Percentiles rank a stretch among this genome's conserved stretches.
These are phyloP conservation scores for Linum tenue DNA, from an alignment of 345 rosid genomes.

Conservation along the genomic window DNA sequence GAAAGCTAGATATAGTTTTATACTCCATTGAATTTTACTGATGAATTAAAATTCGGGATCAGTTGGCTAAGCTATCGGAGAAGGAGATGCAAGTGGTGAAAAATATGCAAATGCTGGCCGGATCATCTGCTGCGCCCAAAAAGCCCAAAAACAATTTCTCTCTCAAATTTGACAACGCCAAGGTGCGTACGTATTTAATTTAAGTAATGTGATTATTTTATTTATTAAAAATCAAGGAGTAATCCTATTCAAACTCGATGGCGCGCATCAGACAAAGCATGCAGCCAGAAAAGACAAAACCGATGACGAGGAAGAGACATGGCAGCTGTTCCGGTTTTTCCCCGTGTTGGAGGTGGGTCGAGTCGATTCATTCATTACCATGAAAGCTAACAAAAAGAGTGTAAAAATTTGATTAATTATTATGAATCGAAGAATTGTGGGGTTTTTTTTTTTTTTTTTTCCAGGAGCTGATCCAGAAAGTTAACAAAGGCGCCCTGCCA, in stretches of 20 bases:
- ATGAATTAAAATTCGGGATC: conserved; percentile 9
- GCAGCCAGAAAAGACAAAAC: conserved; percentile 78
- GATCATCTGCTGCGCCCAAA: conserved; percentile 41
- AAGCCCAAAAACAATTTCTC: conserved; percentile 52
- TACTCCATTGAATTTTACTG: not conserved
- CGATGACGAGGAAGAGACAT: conserved; percentile 86
- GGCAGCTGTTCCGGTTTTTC: conserved; percentile 84
- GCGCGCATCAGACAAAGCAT: conserved; percentile 49
- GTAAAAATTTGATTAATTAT: too few relatives aligned
- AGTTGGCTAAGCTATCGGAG: conserved; percentile 70
- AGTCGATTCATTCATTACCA: not conserved
- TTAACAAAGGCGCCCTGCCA: conserved; percentile 56
- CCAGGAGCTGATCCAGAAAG: conserved; percentile 73
- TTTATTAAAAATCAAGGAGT: too few relatives aligned
- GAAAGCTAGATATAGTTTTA: too few relatives aligned
- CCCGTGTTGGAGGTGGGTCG: conserved; percentile 73
- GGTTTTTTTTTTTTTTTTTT: conserved; percentile 8
- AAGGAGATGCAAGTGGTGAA: conserved; percentile 68
- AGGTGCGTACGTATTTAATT: conserved; percentile 31
- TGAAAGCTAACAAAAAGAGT: too few relatives aligned
- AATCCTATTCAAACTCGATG: not conserved
- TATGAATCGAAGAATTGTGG: not conserved
- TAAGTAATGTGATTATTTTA: too few relatives aligned
- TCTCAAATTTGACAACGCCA: conserved; percentile 72
- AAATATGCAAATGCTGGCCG: conserved; percentile 68